Base-by-base conservation (phyloP, 176 grass and related monocot species). In the Eragrostis curvula region DNA sequence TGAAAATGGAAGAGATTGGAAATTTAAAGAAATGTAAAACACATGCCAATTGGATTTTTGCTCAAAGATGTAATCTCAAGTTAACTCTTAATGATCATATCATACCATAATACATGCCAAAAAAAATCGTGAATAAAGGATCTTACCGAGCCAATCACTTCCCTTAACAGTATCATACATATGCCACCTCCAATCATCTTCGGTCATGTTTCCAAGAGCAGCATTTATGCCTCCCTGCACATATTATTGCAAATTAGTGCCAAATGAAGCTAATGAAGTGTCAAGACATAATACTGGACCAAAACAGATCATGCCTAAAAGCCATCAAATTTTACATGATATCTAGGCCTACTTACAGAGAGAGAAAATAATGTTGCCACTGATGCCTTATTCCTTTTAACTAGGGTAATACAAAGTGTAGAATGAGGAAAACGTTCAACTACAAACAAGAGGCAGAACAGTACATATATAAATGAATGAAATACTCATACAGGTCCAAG, bases 101-200 rank as follows among this genome's bases (percentile, higher is more conserved):
- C 40, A 63, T 48, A 80, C 23, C 7, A 83, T 53, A 39, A 56
- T 2, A 29, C 13, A 73, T 23, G 23, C 1, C 9, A 24, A 47
- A 18, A 79, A 64, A 56, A 81, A 5, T 14, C 25, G 13, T 47
- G 12, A 41, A 41, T 29, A 24, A 77, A 59, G 48, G 74, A 81
- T 73, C 74, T 84, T 91, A 98, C 96, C 92, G 25, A 93, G 86
- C 96, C 96, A 98, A 68, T 98, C 96, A 15, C 96, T 98, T 80
- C 96, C 96, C 75, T 98, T 98, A 56, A 98, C 96, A 17, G 96
- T 98, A 67, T 98, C 96, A 92, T 98, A 98, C 92, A 98, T 98
- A 89, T 98, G 96, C 96, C 96, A 98, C 82, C 96, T 95, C 96
- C 96, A 98, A 77, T 98, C 96, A 91, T 98, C 96, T 88, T 98